Base-by-base conservation (phyloP, 805 yeast genomes). In the Debaryomyces hansenii region DNA sequence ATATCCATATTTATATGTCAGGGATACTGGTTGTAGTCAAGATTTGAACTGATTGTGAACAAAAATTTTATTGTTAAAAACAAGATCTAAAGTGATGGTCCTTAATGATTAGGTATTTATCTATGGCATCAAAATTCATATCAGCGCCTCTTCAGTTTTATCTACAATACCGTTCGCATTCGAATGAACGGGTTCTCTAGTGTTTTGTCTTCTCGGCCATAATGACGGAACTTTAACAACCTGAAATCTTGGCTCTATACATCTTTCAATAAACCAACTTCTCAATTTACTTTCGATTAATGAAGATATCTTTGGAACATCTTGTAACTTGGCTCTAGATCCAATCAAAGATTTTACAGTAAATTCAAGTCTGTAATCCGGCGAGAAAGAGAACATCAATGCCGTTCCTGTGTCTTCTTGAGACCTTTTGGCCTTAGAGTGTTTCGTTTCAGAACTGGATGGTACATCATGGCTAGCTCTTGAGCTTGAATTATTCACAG, bases 211-310 rank as follows among this genome's bases (percentile, higher is more conserved):
- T 40, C 74, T 52, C 4, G 96, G 95, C 97, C 97, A 90, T 60
- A 91, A 68, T 40, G 89, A 85, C 3, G 98, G 99, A 28, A 94
- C 66, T 57, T 78, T 78, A 27, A 94, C 82, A 41, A 89, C 85
- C 62, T 91, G 96, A 58, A 85, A 92, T 55, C 96, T 77, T 1
- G 99, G 99, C 54, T 90, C 95, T 10, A 94, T 94, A 60, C 96
- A 90, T 51, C 97, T 75, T 56, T 92, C 97, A 14, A 84, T 83
- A 60, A 94, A 91, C 96, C 97, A 90, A 45, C 83, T 83, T 51
- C 94, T 77, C 34, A 94, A 76, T 49, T 85, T 84, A 47, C 81
- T 82, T 61, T 94, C 98, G 35, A 94, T 83, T 36, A 94, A 70
- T 47, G 88, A 84, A 8, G 96, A 82, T 33, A 94, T 82, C 59